A percentile compares a stretch with the other conserved stretches of the same genome.
These are phyloP conservation scores for Tolypocladium tropicale DNA, from an alignment of 2,329 filamentous ascomycete species.

Conservation along the genomic window DNA sequence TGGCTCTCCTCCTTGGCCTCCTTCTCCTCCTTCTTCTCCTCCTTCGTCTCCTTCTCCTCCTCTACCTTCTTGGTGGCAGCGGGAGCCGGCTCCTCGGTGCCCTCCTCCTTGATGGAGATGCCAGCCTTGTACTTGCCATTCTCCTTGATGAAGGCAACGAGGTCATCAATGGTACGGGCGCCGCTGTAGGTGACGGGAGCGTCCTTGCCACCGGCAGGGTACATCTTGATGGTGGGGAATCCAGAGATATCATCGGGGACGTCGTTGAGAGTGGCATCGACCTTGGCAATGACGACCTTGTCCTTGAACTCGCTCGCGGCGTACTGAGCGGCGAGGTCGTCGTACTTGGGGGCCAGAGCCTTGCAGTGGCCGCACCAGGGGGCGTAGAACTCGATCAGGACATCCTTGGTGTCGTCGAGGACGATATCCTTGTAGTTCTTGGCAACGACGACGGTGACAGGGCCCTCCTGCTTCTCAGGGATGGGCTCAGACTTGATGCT, in stretches of 20 bases:
- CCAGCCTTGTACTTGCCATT: constrained; percentile 84
- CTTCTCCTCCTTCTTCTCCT: constrained; percentile 25
- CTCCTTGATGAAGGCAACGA: constrained; percentile 86
- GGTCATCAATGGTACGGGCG: constrained; percentile 80
- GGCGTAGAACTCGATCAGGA: constrained; percentile 96
- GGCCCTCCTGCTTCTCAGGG: constrained; percentile 84
- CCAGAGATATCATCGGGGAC: constrained; percentile 94
- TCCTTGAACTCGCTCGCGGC: constrained; percentile 67
- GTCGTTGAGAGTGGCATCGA: constrained; percentile 93
- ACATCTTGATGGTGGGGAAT: constrained; percentile 99
- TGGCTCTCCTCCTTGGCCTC: constrained; percentile 36
- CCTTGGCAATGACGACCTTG: constrained; percentile 90
- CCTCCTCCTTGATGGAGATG: constrained; percentile 45
- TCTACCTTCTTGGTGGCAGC: constrained; percentile 39
- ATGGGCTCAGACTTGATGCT: constrained; percentile 98
- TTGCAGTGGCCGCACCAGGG: constrained; percentile 99
- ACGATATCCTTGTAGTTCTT: constrained; percentile 90
- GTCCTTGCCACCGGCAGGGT: constrained; percentile 80
- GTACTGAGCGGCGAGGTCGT: constrained; percentile 75
- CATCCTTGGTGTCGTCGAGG: constrained; percentile 90
- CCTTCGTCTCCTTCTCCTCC: constrained; percentile 33
- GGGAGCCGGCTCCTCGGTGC: constrained; percentile 43
- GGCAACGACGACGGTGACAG: constrained; percentile 81
- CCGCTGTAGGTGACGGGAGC: constrained; percentile 80
- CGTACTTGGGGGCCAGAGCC: constrained; percentile 91